Base-by-base conservation (phyloP, 768 basidiomycete genomes). In the Tulasnella sp. region DNA sequence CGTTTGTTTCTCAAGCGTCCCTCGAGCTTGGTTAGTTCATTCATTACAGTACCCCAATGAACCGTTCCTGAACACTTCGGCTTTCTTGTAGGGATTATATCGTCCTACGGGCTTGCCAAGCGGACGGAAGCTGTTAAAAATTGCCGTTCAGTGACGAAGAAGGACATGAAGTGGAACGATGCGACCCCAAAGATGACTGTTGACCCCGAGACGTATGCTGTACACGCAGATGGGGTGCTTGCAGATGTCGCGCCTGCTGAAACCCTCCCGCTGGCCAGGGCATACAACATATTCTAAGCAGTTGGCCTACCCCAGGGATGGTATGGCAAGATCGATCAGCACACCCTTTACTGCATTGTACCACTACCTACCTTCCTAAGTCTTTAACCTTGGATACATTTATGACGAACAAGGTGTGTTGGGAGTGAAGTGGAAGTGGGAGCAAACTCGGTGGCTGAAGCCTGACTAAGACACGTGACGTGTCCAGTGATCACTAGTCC, bases 121-220 rank as follows among this genome's bases (percentile, higher is more conserved):
- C 76, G 77, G 5, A 69, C 79, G 17, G 82, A 83, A 62, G 78
- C 88, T 0, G 94, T 99, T 42, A 73, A 72, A 50, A 75, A 76
- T 21, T 98, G 94, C 62, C 74, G 92, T 23, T 70, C 66, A 3
- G 73, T 99, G 57, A 77, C 68, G 21, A 98, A 99, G 76, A 78
- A 77, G 66, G 81, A 90, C 65, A 93, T 97, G 89, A 97, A 96
- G 70, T 87, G 82, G 82, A 99, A 99, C 68, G 74, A 80, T 51
- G 69, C 74, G 46, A 79, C 81, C 61, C 96, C 96, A 2, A 75
- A 74, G 67, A 89, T 99, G 81, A 73, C 59, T 46, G 93, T 99
- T 34, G 91, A 99, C 66, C 84, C 96, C 1, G 94, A 98, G 72
- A 86, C 73, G 43, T 97, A 92, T 65, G 84, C 84, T 40, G 96